These are phyloP conservation scores for Fusarium duplospermum DNA, from an alignment of 2,329 filamentous ascomycete species.

Conservation along the genomic window DNA sequence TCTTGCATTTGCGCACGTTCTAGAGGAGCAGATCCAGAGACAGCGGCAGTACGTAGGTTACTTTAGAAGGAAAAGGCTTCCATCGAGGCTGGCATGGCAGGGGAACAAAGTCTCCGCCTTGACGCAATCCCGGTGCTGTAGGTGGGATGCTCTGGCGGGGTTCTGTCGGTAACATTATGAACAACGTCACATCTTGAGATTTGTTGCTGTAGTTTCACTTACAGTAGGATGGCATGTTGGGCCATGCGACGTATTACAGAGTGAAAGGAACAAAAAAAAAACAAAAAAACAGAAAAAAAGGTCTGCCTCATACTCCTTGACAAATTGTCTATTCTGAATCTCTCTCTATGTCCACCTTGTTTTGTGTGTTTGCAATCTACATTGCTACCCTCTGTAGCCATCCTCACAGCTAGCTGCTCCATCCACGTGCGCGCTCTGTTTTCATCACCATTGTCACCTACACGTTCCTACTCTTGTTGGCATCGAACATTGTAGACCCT, in stretches of 20 bases:
- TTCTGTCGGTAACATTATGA: constrained; percentile 7
- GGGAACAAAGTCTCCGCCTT: constrained; percentile 13
- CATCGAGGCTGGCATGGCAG: constrained; percentile 2
- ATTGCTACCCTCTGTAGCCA: background rate
- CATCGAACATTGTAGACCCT: background rate
- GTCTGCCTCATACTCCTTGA: background rate
- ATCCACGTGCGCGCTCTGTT: background rate
- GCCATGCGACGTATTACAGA: background rate
- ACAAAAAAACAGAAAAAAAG: too few relatives aligned
- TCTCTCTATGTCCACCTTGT: constrained; percentile 3
- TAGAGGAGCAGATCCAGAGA: background rate
- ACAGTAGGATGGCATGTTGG: constrained; percentile 12
- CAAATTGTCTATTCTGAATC: constrained; percentile 1
- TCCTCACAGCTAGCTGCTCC: background rate
- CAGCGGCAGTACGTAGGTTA: background rate
- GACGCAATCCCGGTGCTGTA: constrained; percentile 18
- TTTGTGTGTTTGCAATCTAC: constrained; percentile 9
- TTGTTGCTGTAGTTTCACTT: constrained; percentile 7
- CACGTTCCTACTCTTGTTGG: constrained; percentile 4
- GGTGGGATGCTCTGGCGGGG: constrained; percentile 10
- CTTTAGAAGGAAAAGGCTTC: background rate
- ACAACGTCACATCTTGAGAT: constrained; percentile 25
- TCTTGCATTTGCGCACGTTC: background rate
- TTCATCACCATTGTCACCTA: background rate
- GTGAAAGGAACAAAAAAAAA: background rate